Percentiles rank a stretch among this genome's conserved stretches.
phyloP scores from a whole-genome alignment of 805 yeast species.

The Maudiozyma saulgeensis region DNA sequence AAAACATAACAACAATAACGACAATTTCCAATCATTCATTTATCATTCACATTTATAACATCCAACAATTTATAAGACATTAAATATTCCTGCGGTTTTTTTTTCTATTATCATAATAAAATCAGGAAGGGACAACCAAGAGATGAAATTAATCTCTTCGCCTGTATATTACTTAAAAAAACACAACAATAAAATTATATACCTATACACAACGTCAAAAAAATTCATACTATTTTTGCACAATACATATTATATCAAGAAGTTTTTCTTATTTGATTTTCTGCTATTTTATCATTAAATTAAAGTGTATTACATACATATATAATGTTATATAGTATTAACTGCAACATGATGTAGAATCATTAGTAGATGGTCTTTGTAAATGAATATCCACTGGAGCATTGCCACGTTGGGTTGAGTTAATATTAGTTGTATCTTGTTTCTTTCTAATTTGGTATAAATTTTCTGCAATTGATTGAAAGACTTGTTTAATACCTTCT shows the following conservation, averaged over 20 bases:
- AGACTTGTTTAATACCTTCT: constrained; percentile 37
- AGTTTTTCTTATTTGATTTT: no score
- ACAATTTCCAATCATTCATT: no score
- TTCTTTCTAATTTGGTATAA: constrained; percentile 26
- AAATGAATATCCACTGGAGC: constrained; percentile 25
- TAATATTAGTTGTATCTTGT: constrained; percentile 6
- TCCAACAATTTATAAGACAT: not conserved
- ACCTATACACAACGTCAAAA: no score
- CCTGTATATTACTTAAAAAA: not conserved
- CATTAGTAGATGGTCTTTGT: constrained; percentile 38
- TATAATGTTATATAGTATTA: constrained; percentile 19
- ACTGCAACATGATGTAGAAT: constrained; percentile 34
- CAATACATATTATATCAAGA: not conserved
- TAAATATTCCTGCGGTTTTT: not conserved
- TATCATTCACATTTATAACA: not conserved
- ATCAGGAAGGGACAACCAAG: not conserved
- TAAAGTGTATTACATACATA: not conserved
- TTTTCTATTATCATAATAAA: not conserved
- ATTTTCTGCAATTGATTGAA: constrained; percentile 41
- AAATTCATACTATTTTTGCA: not conserved
- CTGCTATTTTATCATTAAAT: not conserved
- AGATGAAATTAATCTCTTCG: not conserved
- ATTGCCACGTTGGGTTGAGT: not conserved
- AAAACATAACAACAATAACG: no score
- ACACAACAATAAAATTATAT: no score